Base-by-base conservation (phyloP, 805 yeast genomes). In the Metschnikowia noctiluminum region DNA sequence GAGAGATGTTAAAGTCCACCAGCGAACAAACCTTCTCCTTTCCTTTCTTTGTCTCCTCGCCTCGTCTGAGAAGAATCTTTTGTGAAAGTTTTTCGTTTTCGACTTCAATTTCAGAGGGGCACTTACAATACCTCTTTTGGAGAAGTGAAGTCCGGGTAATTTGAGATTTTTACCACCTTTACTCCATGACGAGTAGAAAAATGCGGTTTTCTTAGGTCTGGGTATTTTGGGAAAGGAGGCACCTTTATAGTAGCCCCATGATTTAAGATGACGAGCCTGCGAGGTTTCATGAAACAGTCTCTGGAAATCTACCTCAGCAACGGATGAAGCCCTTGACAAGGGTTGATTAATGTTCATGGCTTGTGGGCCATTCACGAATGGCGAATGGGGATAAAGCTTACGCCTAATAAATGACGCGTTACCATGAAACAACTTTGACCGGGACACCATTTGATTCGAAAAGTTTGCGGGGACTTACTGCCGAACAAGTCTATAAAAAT, bases 1-100 rank as follows among this genome's bases (percentile, higher is more conserved):
- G 49, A 80, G 68, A 2, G 82, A 75, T 1, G 82, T 77, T 36
- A 79, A 57, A 2, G 83, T 77, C 77, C 83, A 79, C 78, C 81
- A 77, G 45, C 75, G 70, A 21, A 70, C 69, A 53, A 73, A 74
- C 35, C 67, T 58, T 52, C 76, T 61, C 41, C 73, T 62, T 51
- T 69, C 73, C 46, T 66, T 70, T 47, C 78, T 62, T 45, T 59
- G 63, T 39, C 62, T 62, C 35, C 77, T 60, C 26, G 77, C 77
- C 52, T 72, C 77, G 10, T 65, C 65, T 0, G 76, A 71, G 51
- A 73, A 73, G 53, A 70, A 73, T 35, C 77, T 60, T 38, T 64
- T 63, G 49, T 68, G 76, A 32, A 71, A 55, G 48, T 61, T 66
- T 34, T 62, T 64, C 21, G 76, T 70, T 53, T 70, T 67, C 52